Percentiles rank a stretch among this genome's conserved stretches.
phyloP scores from a whole-genome alignment of 2,329 filamentous ascomycete species.

The Penicillium hesseltinei region DNA sequence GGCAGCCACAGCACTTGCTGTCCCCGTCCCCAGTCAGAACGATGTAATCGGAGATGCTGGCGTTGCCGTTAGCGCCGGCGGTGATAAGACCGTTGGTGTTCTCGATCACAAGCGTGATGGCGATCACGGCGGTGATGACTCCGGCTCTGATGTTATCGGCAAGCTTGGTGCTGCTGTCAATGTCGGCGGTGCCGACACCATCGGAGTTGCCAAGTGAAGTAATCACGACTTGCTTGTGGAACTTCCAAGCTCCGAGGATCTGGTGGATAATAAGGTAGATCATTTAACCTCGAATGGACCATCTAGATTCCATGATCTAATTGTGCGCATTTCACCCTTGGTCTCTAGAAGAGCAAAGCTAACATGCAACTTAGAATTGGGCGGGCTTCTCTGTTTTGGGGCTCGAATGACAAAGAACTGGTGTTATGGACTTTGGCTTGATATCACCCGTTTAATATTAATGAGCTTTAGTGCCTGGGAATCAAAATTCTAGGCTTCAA shows the following conservation, averaged over 20 bases:
- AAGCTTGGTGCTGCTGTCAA: neutral
- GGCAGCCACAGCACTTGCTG: conserved; percentile 6
- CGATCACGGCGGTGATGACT: neutral
- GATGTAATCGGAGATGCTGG: neutral
- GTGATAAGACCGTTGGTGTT: neutral
- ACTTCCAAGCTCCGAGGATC: too few species aligned
- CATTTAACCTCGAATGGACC: neutral
- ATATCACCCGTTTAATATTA: neutral
- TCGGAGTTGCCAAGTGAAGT: neutral
- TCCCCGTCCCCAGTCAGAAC: neutral
- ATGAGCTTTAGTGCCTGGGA: neutral
- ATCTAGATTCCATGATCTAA: neutral
- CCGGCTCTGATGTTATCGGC: neutral
- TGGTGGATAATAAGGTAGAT: neutral
- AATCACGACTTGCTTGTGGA: neutral
- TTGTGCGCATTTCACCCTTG: neutral
- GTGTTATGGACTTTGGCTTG: neutral
- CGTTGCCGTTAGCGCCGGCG: neutral
- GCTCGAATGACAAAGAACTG: neutral
- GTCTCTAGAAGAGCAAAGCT: neutral
- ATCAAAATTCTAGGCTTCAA: neutral
- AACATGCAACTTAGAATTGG: neutral
- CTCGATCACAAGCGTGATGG: neutral
- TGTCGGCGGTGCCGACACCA: neutral
- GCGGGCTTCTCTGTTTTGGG: neutral